Base-by-base conservation (phyloP, 352 stramenopile species). In the Globisporangium barbulae region DNA sequence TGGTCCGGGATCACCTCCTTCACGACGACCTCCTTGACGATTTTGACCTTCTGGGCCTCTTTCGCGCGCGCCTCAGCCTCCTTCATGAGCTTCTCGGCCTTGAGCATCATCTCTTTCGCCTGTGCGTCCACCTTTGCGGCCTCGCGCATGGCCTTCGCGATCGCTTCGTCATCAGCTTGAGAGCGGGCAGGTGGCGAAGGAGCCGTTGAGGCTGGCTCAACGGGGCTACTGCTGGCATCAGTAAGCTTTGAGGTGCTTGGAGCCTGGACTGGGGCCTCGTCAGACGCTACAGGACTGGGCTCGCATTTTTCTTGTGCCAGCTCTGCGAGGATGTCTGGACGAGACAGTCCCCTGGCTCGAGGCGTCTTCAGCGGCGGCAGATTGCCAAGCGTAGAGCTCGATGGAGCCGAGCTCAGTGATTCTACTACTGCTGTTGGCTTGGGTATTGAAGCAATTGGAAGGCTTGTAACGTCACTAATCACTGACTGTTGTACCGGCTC, bases 1-100 rank as follows among this genome's bases (percentile, higher is more conserved):
- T 73, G 54, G 48, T 90, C 83, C 6, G 85, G 79, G 39, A 94
- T 84, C n/a, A 91, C 80, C 62, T 94, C 83, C 41, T 88, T 88
- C 22, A 91, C 79, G 6, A 91, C 81, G 4, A 90, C 81, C 53
- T 94, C 72, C 53, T 82, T 81, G 30, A 85, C 67, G 41, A 87
- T 71, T 55, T 81, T 76, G 2, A 86, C 65, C 17, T 80, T 69
- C 21, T 80, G 73, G 2, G 64, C 65, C 12, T 73, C 64, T 37
- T 81, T 65, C 10, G 69, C 64, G 3, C 72, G 72, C 31, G 68
- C 55, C 28, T 79, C 70, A 8, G 83, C 83, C 47, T 93, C 79
- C 31, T 78, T 59, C 71, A 92, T 89, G 67, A 93, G 78, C 21
- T 68, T 53, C 66, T 93, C 70, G 0, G 81, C 86, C 54, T 78